Evolutionary conservation across 2,329 filamentous ascomycete genomes (phyloP).

Genomic region (Ilyonectria sp.): DNA sequence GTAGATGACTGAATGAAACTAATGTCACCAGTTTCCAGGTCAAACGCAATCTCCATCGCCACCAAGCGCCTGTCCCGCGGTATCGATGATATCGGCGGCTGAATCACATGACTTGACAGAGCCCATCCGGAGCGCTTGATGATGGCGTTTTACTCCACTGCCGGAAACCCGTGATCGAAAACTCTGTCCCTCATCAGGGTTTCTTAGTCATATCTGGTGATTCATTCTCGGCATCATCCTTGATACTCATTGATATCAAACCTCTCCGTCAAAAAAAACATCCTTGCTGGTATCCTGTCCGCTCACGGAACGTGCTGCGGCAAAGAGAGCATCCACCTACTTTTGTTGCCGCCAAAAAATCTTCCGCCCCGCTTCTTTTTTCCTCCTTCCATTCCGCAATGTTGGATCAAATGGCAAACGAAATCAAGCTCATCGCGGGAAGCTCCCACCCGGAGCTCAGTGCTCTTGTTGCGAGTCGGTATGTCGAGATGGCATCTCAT

Average conservation of each 20-base stretch:
- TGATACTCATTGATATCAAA: neutral
- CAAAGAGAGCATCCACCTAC: conserved; percentile 30
- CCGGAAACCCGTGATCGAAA: conserved; percentile 44
- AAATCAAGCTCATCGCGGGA: conserved; percentile 67
- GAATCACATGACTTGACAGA: conserved; percentile 44
- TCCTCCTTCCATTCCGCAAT: conserved; percentile 48
- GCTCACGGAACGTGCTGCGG: conserved; percentile 22
- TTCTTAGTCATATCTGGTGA: conserved; percentile 37
- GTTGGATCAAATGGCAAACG: conserved; percentile 65
- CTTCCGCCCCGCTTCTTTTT: conserved; percentile 46
- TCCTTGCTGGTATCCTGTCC: conserved; percentile 1
- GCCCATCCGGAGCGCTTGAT: conserved; percentile 23
- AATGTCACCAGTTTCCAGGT: neutral
- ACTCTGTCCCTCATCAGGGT: conserved; percentile 40
- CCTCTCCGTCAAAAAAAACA: neutral
- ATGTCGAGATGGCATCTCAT: conserved; percentile 41
- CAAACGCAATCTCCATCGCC: conserved; percentile 33
- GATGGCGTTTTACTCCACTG: conserved; percentile 41
- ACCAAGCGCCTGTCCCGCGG: conserved; percentile 12
- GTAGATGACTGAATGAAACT: neutral
- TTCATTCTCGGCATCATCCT: neutral
- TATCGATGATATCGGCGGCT: conserved; percentile 17
- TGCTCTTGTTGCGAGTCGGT: conserved; percentile 62
- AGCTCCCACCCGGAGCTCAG: conserved; percentile 65
- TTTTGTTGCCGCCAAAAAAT: conserved; percentile 48